phyloP scores from a whole-genome alignment of 192 early-diverging fungal genomes.

The Helicostylum pulchrum region DNA sequence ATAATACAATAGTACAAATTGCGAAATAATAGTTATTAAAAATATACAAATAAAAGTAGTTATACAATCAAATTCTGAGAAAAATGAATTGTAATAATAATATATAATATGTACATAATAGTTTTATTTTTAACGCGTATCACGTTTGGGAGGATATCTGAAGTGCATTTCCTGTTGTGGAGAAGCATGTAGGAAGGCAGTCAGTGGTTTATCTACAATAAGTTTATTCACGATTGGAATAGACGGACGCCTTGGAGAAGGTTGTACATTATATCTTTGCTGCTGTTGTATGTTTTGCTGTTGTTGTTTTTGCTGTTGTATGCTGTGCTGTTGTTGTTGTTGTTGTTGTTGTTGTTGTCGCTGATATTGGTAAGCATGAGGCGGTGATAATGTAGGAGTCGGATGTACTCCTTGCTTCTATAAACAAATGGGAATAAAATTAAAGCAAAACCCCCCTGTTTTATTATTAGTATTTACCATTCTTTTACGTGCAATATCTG shows the following conservation, averaged over 20 bases:
- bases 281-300: not conserved
- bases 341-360: not conserved
- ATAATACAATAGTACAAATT: too few relatives aligned
- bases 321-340: not conserved
- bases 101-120: not conserved
- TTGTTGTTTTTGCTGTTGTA: not conserved
- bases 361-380: not conserved
- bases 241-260: not conserved
- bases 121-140: not conserved
- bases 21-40: too few relatives aligned
- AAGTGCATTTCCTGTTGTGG: too few relatives aligned
- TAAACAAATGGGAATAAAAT: too few relatives aligned
- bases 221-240: not conserved
- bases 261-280: not conserved
- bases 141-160: not conserved
- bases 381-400: not conserved
- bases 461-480: conserved; percentile 1
- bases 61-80: too few relatives aligned
- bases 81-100: too few relatives aligned
- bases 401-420: too few relatives aligned
- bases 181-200: conserved; percentile 1
- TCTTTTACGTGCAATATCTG: conserved; percentile 11
- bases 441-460: not conserved
- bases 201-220: conserved; percentile 13
- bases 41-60: too few relatives aligned